These are phyloP conservation scores for Sambucus nigra DNA, from an alignment of 129 eudicot species.

Conservation along the genomic window DNA sequence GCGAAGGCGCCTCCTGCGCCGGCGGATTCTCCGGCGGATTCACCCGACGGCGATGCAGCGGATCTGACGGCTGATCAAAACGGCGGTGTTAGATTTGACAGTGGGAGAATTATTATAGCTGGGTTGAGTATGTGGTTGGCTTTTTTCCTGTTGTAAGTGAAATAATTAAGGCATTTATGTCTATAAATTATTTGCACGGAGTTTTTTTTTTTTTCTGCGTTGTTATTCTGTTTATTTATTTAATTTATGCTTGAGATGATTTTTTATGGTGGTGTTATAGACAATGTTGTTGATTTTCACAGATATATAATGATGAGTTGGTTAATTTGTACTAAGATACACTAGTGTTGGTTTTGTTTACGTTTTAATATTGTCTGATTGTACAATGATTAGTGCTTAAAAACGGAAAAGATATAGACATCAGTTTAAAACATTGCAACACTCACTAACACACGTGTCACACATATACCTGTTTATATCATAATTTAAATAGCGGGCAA, in stretches of 20 bases:
- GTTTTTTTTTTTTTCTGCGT: neutral
- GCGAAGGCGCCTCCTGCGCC: constrained; percentile 47
- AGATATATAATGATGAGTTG: too few species aligned
- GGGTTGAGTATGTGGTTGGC: constrained; percentile 34
- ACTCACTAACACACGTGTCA: too few species aligned
- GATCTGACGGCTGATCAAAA: constrained; percentile 42
- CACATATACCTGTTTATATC: too few species aligned
- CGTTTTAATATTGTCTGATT: too few species aligned
- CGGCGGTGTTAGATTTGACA: constrained; percentile 20
- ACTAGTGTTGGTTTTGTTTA: too few species aligned
- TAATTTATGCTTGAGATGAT: neutral
- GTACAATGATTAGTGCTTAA: too few species aligned
- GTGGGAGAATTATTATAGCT: constrained; percentile 31
- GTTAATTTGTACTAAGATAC: too few species aligned
- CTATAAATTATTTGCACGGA: neutral
- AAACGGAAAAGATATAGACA: too few species aligned
- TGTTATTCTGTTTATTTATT: too few species aligned
- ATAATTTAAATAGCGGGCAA: too few species aligned
- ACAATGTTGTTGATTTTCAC: neutral
- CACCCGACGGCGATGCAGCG: constrained; percentile 42
- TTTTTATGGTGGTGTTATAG: neutral
- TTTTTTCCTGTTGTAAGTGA: constrained; percentile 29
- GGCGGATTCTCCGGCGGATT: constrained; percentile 62
- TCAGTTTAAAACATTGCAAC: too few species aligned
- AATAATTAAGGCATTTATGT: constrained; percentile 11